phyloP scores from a whole-genome alignment of 2,329 filamentous ascomycete genomes.

The Fusarium staphyleae region DNA sequence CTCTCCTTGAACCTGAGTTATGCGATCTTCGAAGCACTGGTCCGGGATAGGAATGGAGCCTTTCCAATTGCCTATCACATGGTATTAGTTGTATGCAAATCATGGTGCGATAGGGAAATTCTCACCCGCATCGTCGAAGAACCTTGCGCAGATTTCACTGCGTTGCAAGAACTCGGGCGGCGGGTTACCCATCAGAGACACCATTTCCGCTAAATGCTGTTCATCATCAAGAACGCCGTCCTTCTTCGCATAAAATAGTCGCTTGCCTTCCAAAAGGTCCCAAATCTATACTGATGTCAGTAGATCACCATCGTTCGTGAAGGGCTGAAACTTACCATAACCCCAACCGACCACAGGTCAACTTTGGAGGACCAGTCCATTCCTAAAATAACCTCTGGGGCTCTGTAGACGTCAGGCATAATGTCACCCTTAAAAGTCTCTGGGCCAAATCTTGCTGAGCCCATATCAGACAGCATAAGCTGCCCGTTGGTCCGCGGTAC shows the following conservation, averaged over 20 bases:
- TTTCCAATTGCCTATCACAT: background rate
- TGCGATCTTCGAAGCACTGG: background rate
- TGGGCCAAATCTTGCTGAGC: background rate
- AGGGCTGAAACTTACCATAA: background rate
- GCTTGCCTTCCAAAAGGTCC: conserved; percentile 19
- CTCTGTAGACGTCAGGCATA: conserved; percentile 4
- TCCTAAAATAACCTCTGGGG: background rate
- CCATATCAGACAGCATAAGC: background rate
- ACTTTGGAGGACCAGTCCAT: conserved; percentile 6
- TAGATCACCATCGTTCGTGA: background rate
- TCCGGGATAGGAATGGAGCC: background rate
- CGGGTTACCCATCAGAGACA: conserved; percentile 17
- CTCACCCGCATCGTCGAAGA: too few relatives aligned
- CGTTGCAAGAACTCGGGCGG: conserved; percentile 26
- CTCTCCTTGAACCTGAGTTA: background rate
- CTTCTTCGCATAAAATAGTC: background rate
- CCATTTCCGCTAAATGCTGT: conserved; percentile 27
- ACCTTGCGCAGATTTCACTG: background rate
- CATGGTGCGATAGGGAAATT: background rate
- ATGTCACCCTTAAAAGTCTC: background rate
- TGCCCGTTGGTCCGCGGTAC: background rate
- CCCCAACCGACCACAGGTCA: conserved; percentile 6
- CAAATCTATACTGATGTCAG: conserved; percentile 10
- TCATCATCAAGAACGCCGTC: conserved; percentile 21
- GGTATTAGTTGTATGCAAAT: background rate